Evolutionary conservation across 2,329 filamentous ascomycete species (phyloP).

Genomic region (Cryphonectria naterciae): DNA sequence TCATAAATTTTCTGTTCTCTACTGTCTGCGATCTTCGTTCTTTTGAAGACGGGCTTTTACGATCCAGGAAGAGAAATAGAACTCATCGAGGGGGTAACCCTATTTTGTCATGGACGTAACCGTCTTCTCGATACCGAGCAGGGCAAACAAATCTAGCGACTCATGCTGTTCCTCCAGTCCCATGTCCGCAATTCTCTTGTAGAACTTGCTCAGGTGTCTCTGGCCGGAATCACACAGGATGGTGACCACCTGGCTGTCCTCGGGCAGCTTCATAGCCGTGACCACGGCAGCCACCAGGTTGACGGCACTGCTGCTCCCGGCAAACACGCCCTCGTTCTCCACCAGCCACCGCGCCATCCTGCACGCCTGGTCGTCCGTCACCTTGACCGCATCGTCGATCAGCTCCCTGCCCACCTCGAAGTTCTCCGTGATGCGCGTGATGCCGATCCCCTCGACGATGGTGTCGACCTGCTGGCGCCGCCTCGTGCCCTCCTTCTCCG

Average conservation of each 20-base stretch:
- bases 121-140: slow-evolving; percentile 50
- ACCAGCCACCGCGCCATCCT: slow-evolving; percentile 96
- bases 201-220: slow-evolving; percentile 83
- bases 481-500: slow-evolving; percentile 88
- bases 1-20: not conserved
- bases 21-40: not conserved
- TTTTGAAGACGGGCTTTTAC: not conserved
- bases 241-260: slow-evolving; percentile 73
- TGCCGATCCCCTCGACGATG: slow-evolving; percentile 93
- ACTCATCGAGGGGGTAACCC: not conserved
- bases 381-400: slow-evolving; percentile 86
- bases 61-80: not conserved
- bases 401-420: slow-evolving; percentile 86
- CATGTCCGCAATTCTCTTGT: slow-evolving; percentile 72
- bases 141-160: slow-evolving; percentile 50
- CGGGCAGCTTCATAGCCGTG: slow-evolving; percentile 65
- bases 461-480: slow-evolving; percentile 91
- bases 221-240: slow-evolving; percentile 85
- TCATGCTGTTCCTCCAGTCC: slow-evolving; percentile 65
- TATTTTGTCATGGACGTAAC: not conserved
- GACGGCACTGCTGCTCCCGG: slow-evolving; percentile 93
- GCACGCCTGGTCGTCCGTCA: slow-evolving; percentile 86
- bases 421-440: slow-evolving; percentile 92
- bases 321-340: slow-evolving; percentile 92
- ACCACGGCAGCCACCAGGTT: slow-evolving; percentile 85